Evolutionary conservation across 352 stramenopile species (phyloP).

Genomic region (Phytophthora litchii): DNA sequence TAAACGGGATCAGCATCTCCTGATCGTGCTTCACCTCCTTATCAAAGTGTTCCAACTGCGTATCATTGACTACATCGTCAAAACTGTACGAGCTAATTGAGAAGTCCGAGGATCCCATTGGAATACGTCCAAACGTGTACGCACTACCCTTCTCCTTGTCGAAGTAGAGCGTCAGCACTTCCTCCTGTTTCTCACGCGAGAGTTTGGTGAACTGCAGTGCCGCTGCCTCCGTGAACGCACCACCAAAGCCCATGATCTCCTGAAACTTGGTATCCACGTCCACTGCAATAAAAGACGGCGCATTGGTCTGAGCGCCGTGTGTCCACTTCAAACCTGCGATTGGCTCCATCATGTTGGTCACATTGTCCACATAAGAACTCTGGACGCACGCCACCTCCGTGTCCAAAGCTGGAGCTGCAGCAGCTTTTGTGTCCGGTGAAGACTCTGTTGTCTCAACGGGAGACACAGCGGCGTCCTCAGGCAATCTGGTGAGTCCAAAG

Average conservation of each 20-base stretch:
- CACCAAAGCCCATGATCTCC: slow-evolving; percentile 90
- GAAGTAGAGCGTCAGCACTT: slow-evolving; percentile 91
- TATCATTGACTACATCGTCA: slow-evolving; percentile 80
- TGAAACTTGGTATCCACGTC: slow-evolving; percentile 65
- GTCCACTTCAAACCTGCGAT: slow-evolving; percentile 57
- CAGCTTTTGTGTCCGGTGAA: slow-evolving; percentile 2
- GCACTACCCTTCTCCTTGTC: slow-evolving; percentile 72
- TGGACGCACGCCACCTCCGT: slow-evolving; percentile 57
- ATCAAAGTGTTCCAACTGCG: slow-evolving; percentile 79
- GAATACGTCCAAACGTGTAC: slow-evolving; percentile 91
- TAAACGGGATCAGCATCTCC: slow-evolving; percentile 83
- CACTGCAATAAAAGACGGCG: slow-evolving; percentile 51
- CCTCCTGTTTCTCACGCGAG: slow-evolving; percentile 72
- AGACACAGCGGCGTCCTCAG: slow-evolving; percentile 11
- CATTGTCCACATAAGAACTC: slow-evolving; percentile 64
- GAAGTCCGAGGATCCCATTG: slow-evolving; percentile 93
- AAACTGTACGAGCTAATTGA: slow-evolving; percentile 88
- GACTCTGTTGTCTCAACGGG: slow-evolving; percentile 31
- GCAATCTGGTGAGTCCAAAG: slow-evolving; percentile 12
- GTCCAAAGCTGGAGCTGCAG: background rate
- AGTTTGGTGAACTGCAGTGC: slow-evolving; percentile 89
- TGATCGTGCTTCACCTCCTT: slow-evolving; percentile 76
- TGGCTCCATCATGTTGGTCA: slow-evolving; percentile 73
- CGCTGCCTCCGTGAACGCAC: slow-evolving; percentile 93
- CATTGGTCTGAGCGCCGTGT: slow-evolving; percentile 1